Evolutionary conservation across 371 early-diverging fungal species (phyloP).

Genomic region (Lichtheimia ramosa): DNA sequence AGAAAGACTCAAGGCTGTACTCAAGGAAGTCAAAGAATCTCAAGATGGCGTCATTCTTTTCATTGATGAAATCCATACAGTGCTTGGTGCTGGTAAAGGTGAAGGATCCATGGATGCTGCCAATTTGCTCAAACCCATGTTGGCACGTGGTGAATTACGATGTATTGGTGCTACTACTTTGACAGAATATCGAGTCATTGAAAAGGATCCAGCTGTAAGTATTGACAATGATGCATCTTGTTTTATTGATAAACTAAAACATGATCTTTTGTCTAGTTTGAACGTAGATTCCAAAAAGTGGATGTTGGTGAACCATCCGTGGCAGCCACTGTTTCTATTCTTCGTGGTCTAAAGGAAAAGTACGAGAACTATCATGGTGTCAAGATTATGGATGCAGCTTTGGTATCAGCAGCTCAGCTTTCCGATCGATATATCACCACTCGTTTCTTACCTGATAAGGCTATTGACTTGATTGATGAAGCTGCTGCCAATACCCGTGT

Average conservation of each 20-base stretch:
- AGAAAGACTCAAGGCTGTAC: conserved; percentile 95
- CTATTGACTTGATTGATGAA: conserved; percentile 91
- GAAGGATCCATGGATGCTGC: conserved; percentile 94
- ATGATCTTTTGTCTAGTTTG: conserved; percentile 46
- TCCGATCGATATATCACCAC: conserved; percentile 81
- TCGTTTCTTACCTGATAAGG: conserved; percentile 79
- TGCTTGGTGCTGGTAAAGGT: conserved; percentile 90
- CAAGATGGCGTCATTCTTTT: conserved; percentile 93
- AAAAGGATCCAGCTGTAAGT: conserved; percentile 79
- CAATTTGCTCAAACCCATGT: conserved; percentile 89
- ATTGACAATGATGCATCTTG: no score
- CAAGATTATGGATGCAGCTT: conserved; percentile 78
- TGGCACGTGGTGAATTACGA: conserved; percentile 83
- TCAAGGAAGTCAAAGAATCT: conserved; percentile 94
- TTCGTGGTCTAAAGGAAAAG: conserved; percentile 82
- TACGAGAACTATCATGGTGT: conserved; percentile 89
- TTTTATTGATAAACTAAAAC: neutral
- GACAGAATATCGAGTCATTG: conserved; percentile 82
- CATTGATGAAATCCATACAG: conserved; percentile 99
- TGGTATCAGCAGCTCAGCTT: conserved; percentile 79
- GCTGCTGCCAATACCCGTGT: conserved; percentile 95
- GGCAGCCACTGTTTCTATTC: conserved; percentile 80
- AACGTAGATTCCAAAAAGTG: conserved; percentile 87
- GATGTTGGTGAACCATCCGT: conserved; percentile 82
- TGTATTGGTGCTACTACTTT: conserved; percentile 93